Conservation (phyloP, 768 basidiomycete species). For the Auricularia heimuer region DNA sequence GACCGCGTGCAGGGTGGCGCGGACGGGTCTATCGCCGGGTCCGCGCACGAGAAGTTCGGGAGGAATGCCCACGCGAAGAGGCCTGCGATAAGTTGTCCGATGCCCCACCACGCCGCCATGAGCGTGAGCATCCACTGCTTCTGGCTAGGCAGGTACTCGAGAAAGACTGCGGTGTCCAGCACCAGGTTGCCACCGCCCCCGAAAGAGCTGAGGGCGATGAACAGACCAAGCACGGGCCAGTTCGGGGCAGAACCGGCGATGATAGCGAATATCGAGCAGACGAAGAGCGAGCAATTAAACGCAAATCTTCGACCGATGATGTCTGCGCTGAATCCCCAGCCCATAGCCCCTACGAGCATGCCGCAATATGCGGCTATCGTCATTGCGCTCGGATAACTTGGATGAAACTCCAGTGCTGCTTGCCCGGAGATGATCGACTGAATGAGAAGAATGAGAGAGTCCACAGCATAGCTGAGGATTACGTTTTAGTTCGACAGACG, state of each 20-base stretch:
- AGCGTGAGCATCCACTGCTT: conserved; percentile 52
- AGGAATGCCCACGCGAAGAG: conserved; percentile 49
- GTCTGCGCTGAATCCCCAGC: conserved; percentile 42
- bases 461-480: neutral
- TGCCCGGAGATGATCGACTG: neutral
- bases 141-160: conserved; percentile 41
- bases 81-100: conserved; percentile 35
- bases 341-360: conserved; percentile 38
- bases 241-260: conserved; percentile 37
- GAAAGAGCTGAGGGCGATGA: conserved; percentile 39
- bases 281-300: conserved; percentile 46
- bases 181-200: conserved; percentile 52
- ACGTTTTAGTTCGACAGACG: neutral
- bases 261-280: conserved; percentile 44
- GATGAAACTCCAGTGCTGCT: neutral
- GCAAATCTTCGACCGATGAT: conserved; percentile 42
- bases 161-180: conserved; percentile 1
- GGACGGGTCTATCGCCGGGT: conserved; percentile 10
- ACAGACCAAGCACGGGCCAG: conserved; percentile 14
- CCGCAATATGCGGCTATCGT: conserved; percentile 45
- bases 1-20: conserved; percentile 27
- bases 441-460: neutral
- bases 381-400: conserved; percentile 13
- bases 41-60: conserved; percentile 41
- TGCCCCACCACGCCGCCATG: conserved; percentile 49